A percentile compares a stretch with the other conserved stretches of the same genome.
Conservation (phyloP, 2,329 filamentous ascomycete species). For the Graphilbum sp. region DNA sequence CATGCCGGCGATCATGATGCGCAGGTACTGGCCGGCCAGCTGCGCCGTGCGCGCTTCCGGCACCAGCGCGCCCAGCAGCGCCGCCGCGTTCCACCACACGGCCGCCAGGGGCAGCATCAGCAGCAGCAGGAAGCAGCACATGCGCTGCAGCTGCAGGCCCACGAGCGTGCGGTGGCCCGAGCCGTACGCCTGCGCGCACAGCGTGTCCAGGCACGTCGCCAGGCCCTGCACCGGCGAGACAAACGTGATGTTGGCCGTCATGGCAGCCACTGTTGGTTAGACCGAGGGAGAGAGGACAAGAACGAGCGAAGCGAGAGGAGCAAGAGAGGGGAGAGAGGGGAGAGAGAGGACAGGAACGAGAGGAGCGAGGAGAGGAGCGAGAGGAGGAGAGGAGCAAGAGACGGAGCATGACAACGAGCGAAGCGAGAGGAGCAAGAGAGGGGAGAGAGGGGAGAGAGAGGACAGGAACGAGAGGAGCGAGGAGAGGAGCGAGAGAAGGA, state of each 20-base stretch:
- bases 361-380: too few relatives aligned
- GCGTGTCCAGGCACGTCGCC: slow-evolving; percentile 76
- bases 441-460: too few relatives aligned
- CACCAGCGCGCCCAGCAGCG: slow-evolving; percentile 47
- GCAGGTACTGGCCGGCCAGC: slow-evolving; percentile 59
- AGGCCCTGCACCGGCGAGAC: slow-evolving; percentile 70
- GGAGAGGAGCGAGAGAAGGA: too few relatives aligned
- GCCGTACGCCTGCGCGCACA: slow-evolving; percentile 88
- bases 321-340: too few relatives aligned
- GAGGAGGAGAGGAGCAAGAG: too few relatives aligned
- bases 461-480: too few relatives aligned
- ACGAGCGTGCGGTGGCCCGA: slow-evolving; percentile 82
- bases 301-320: too few relatives aligned
- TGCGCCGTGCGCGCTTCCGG: slow-evolving; percentile 55
- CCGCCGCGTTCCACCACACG: slow-evolving; percentile 52
- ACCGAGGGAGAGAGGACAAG: too few relatives aligned
- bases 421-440: too few relatives aligned
- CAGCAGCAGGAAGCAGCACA: slow-evolving; percentile 57
- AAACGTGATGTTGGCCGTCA: slow-evolving; percentile 67
- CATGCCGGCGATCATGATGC: slow-evolving; percentile 51
- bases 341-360: too few relatives aligned
- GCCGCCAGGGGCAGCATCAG: slow-evolving; percentile 55
- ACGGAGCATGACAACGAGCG: too few relatives aligned
- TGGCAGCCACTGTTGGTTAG: slow-evolving; percentile 37
- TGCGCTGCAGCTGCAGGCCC: slow-evolving; percentile 64